Evolutionary conservation across 306 rosid species (phyloP), one percentile per base, ranked within the genome.

Genomic region (Inga oerstediana): DNA sequence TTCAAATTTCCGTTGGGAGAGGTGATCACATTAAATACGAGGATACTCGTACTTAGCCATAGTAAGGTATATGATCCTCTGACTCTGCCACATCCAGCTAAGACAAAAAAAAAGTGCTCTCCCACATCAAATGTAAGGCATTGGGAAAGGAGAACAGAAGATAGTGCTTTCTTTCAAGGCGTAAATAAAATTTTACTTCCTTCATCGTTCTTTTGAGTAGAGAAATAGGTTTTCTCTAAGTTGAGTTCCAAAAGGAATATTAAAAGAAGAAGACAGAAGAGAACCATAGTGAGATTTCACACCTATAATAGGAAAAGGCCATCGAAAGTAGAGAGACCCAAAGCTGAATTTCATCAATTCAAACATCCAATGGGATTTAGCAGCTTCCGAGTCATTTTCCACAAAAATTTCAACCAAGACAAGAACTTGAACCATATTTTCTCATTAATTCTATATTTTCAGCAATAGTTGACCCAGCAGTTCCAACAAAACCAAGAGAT

Each of bases 401-500:
- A 54, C 72, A 69, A 35, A 41, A 62, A 9, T 16, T 69, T 84
- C 80, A 82, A 68, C 77, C 82, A 86, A 82, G 92, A 83, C 46
- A 78, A 74, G 82, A 48, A 48, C 52, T 48, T 48, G 52, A 48
- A 48, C 90, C 89, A 81, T 61, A 85, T 62, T 86, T 92, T 83
- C 93, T 85, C 94, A 93, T 85, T 66, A 87, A 87, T 83, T 95
- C 92, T 74, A 95, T 84, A 79, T 94, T 90, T 65, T 91, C 93
- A 1, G 98, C 90, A 83, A 95, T 91, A 22, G 98, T 93, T 75
- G 98, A 93, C 24, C 98, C 97, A 24, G 88, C 85, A 56, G 98
- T 95, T 76, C 98, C 98, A 49, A 92, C 87, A 87, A 95, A 93
- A 84, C 98, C 98, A 80, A 92, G 95, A 10, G 98, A 81, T 56